These are phyloP conservation scores for Trichophyton mentagrophytes DNA, from an alignment of 2,329 filamentous ascomycete genomes.

Conservation along the genomic window DNA sequence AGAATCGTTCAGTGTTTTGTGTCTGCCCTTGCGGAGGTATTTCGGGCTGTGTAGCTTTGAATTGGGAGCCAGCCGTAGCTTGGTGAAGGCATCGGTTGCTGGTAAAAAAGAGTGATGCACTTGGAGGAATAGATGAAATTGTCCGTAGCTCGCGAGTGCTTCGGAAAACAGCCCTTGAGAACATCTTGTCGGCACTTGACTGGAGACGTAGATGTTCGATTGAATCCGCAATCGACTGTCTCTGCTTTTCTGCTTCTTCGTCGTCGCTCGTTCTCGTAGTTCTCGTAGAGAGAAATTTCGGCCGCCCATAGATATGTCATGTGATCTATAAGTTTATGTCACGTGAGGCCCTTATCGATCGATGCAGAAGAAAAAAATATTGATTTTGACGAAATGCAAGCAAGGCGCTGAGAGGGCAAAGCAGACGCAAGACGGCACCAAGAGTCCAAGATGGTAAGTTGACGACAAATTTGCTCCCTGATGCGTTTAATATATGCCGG, in stretches of 20 bases:
- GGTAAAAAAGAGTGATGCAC: conserved; percentile 15
- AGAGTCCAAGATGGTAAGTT: conserved; percentile 13
- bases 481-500: not conserved
- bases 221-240: not conserved
- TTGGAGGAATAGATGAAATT: conserved; percentile 6
- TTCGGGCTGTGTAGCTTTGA: conserved; percentile 20
- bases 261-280: not conserved
- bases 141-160: conserved; percentile 17
- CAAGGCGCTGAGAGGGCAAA: not conserved
- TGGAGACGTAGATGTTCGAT: not conserved
- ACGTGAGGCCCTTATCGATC: not conserved
- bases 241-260: not conserved
- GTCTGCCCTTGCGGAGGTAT: conserved; percentile 19
- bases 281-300: not conserved
- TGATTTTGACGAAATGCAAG: not conserved
- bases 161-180: conserved; percentile 24
- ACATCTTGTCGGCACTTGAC: conserved; percentile 19
- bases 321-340: not conserved
- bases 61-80: conserved; percentile 21
- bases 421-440: conserved; percentile 1
- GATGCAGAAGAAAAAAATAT: not conserved
- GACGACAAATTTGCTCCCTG: not conserved
- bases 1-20: conserved; percentile 17
- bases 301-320: not conserved
- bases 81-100: conserved; percentile 32